Base-by-base conservation (phyloP, 192 early-diverging fungal species). In the Umbelopsis ramanniana region DNA sequence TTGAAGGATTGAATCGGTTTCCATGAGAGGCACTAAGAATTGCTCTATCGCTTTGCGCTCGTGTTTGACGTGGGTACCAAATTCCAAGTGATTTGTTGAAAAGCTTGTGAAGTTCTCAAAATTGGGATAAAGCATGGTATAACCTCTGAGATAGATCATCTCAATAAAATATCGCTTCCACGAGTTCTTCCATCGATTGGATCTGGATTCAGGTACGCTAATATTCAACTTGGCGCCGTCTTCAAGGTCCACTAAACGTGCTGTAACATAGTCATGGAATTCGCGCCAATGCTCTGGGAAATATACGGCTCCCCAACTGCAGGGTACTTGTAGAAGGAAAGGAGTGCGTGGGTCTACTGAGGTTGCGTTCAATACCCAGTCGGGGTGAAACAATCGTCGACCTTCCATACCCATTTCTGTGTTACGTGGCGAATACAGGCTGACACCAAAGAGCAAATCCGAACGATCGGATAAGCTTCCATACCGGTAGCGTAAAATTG, bases 91-190 rank as follows among this genome's bases (percentile, higher is more conserved):
- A 73, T 89, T 89, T 43, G 88, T 89, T 4, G 88, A 86, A 37
- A 89, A 86, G 6, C 83, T 83, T 14, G 78, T 81, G 70, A 85
- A 86, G 69, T 85, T 80, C 69, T 83, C 76, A 67, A 82, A 88
- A 71, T 89, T 89, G 24, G 88, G 88, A 60, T 89, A 89, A 11
- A 89, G 75, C 88, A 89, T 89, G 0, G 85, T 83, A 46, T 87
- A 89, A 15, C 82, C 85, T 11, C 87, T 84, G 69, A 89, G 80
- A 68, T 89, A 89, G 14, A 86, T 81, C 70, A 89, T 76, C 52
- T 89, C 86, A 70, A 89, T 89, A 68, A 89, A 85, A 57, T 82
- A 83, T 48, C 82, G 80, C 68, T 89, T 89, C 87, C 87, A 89
- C 7, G 87, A 89, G 21, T 83, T 87, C 46, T 81, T 85, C 87